Percentiles rank a stretch among this genome's conserved stretches.
Conservation (phyloP, 106 monocot genomes). For the Acorus calamus region DNA sequence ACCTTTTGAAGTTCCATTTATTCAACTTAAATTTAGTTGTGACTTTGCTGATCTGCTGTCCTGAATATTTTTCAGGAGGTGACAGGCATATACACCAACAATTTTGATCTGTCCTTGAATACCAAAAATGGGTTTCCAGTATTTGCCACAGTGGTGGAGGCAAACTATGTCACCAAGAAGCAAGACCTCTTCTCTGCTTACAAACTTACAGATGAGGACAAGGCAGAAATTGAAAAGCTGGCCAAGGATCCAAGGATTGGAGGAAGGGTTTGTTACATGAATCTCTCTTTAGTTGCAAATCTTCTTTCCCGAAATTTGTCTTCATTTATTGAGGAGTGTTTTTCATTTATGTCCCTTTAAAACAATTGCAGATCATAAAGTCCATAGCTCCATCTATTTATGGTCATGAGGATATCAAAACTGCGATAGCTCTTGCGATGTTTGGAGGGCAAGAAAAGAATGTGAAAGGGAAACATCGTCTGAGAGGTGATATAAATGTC, state of each 20-base stretch:
- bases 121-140: slow-evolving; percentile 99
- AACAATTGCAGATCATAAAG: slow-evolving; percentile 64
- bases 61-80: slow-evolving; percentile 67
- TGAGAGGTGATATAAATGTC: slow-evolving; percentile 96
- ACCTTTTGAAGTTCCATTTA: neutral
- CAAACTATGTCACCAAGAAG: slow-evolving; percentile 90
- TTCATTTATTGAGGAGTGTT: neutral
- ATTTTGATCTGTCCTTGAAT: slow-evolving; percentile 94
- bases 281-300: neutral
- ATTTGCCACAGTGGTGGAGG: slow-evolving; percentile 93
- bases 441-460: slow-evolving; percentile 99
- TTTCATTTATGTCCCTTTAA: neutral
- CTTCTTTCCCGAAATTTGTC: neutral
- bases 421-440: slow-evolving; percentile 95
- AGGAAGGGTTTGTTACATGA: slow-evolving; percentile 60
- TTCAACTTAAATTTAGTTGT: neutral
- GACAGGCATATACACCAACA: slow-evolving; percentile 99
- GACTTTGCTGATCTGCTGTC: neutral
- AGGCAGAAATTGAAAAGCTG: slow-evolving; percentile 88
- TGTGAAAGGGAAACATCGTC: slow-evolving; percentile 91
- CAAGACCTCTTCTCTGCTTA: slow-evolving; percentile 95
- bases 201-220: slow-evolving; percentile 97
- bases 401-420: slow-evolving; percentile 98
- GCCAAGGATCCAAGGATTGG: slow-evolving; percentile 93
- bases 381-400: slow-evolving; percentile 99